Percentiles rank a stretch among this genome's conserved stretches.
phyloP scores from a whole-genome alignment of 1,139 yeast species.

The Yamadazyma diospyri region DNA sequence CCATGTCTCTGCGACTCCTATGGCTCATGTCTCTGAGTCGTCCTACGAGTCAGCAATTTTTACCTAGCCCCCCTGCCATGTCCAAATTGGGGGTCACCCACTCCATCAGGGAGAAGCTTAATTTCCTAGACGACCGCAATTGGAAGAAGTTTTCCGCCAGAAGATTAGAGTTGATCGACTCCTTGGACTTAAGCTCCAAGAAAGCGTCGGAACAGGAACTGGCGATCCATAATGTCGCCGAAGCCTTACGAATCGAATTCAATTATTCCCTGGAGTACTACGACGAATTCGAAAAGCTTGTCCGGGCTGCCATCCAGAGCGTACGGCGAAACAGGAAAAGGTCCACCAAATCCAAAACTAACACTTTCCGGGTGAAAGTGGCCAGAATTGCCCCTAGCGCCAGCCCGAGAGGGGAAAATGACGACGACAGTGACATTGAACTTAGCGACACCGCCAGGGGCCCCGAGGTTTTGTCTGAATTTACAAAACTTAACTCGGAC shows the following conservation, averaged over 20 bases:
- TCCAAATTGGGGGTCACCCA: conserved; percentile 77
- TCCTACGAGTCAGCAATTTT: too few relatives aligned
- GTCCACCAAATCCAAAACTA: conserved; percentile 28
- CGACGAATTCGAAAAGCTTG: conserved; percentile 81
- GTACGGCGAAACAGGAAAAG: conserved; percentile 46
- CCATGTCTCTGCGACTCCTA: too few relatives aligned
- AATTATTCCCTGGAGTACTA: conserved; percentile 56
- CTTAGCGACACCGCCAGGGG: conserved; percentile 8
- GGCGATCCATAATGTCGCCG: conserved; percentile 74
- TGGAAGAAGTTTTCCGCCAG: conserved; percentile 93
- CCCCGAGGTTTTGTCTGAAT: conserved; percentile 30
- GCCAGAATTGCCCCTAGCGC: conserved; percentile 4
- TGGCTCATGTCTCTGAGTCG: too few relatives aligned
- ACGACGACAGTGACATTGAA: conserved; percentile 5
- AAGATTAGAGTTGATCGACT: conserved; percentile 81
- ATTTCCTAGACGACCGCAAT: conserved; percentile 72
- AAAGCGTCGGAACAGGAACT: conserved; percentile 93
- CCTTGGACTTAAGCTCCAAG: conserved; percentile 66
- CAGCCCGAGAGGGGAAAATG: not conserved
- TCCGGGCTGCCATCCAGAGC: conserved; percentile 85
- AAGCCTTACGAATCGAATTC: conserved; percentile 70
- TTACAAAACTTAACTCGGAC: conserved; percentile 32
- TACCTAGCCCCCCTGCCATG: too few relatives aligned
- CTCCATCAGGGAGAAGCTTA: conserved; percentile 65
- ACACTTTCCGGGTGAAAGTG: conserved; percentile 8